Base-by-base conservation (phyloP, 192 early-diverging fungal species). In the Coemansia sp. region DNA sequence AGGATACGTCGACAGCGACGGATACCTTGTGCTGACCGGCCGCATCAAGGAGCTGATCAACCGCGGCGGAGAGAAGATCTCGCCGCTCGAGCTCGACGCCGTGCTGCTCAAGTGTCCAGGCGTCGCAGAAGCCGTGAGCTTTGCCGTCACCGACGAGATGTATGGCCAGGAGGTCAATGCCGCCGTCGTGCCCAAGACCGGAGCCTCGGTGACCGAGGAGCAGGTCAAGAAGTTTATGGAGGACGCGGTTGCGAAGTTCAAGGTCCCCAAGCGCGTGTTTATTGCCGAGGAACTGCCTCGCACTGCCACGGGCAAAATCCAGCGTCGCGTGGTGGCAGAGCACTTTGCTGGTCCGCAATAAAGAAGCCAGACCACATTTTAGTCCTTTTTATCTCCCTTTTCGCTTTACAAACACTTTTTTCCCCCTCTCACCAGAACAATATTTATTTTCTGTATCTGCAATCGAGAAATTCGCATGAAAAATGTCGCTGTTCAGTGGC, bases 1-100 rank as follows among this genome's bases (percentile, higher is more conserved):
- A 72, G 91, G 90, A 46, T 87, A 87, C 61, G 60, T 88, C 18
- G 93, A 95, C 68, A 67, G 67, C 18, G 89, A 92, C 46, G 90
- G 89, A 1, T 95, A 90, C 58, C 65, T 91, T 50, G 82, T 86
- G 51, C 78, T 94, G 57, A 92, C 90, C 3, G 93, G 93, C 2
- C 87, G 93, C 45, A 91, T 91, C 72, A 93, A 95, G 83, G 93
- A 93, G 72, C 81, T 91, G 58, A 95, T 95, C 60, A 95, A 92
- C 71, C 89, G 93, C 49, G 91, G 91, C 34, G 93, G 93, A 24
- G 93, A 93, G 70, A 95, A 90, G 74, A 93, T 95, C 60, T 91
- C 89, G n/a, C 93, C 93, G 3, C 65, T 93, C 18, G 93, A 95
- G 70, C 78, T 95, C 2, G 91, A 93, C 64, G 81, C 80, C 14